Evolutionary conservation across 345 rosid genomes (phyloP).

Genomic region (Clausena lansium): DNA sequence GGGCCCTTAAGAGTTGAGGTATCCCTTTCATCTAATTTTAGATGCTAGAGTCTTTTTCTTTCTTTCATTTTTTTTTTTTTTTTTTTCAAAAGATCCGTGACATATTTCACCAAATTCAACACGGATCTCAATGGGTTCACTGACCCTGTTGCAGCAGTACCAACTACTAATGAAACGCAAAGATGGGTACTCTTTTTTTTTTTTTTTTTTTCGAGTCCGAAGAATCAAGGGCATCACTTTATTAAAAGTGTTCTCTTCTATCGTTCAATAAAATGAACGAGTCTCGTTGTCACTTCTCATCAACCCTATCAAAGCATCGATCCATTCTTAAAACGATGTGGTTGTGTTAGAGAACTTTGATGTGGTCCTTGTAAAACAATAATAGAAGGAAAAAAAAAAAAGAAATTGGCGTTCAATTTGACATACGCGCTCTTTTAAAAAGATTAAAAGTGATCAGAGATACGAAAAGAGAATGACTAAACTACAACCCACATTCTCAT

Average conservation of each 20-base stretch:
- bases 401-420: too few species aligned
- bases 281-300: neutral
- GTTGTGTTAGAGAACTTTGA: neutral
- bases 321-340: constrained; percentile 4
- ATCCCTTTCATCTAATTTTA: constrained; percentile 25
- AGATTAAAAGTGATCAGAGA: too few species aligned
- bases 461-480: too few species aligned
- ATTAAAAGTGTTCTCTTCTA: constrained; percentile 5
- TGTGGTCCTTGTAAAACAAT: constrained; percentile 4
- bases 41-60: constrained; percentile 9
- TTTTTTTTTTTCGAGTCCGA: neutral
- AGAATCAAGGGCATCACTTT: constrained; percentile 14
- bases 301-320: constrained; percentile 5
- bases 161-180: neutral
- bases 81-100: constrained; percentile 15
- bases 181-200: neutral
- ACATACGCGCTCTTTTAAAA: too few species aligned
- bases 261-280: neutral
- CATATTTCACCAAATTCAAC: constrained; percentile 26
- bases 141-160: constrained; percentile 14
- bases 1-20: constrained; percentile 30
- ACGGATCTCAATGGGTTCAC: constrained; percentile 23
- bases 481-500: too few species aligned
- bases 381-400: neutral
- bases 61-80: too few species aligned